phyloP scores from a whole-genome alignment of 805 yeast genomes.

The Candida taoyuanica region DNA sequence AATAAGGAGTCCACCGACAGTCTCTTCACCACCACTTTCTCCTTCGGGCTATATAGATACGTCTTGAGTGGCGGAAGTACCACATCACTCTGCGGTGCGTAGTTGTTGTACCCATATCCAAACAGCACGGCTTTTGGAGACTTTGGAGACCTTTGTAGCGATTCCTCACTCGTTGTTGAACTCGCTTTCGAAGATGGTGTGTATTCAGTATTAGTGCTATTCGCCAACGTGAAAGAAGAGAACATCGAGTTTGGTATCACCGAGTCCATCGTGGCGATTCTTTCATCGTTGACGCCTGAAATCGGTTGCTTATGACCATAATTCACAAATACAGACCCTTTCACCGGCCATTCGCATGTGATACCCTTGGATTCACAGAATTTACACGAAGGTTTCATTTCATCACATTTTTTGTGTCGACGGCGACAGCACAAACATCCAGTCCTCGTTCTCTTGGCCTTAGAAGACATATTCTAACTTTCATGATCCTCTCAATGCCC shows the following conservation, averaged over 20 bases:
- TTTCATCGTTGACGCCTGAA: not conserved
- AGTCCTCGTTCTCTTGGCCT: conserved; percentile 14
- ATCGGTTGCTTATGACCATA: conserved; percentile 2
- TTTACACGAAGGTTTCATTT: conserved; percentile 14
- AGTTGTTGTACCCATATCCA: not conserved
- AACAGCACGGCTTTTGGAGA: not conserved
- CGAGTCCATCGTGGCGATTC: not conserved
- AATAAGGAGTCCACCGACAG: conserved; percentile 16
- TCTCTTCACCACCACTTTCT: conserved; percentile 3
- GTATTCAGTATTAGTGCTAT: conserved; percentile 1
- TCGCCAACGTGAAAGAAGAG: not conserved
- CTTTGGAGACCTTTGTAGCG: conserved; percentile 1
- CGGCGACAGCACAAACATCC: conserved; percentile 20
- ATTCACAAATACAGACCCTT: conserved; percentile 16
- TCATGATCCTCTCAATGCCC: not conserved
- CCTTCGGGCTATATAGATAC: conserved; percentile 3
- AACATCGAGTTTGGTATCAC: not conserved
- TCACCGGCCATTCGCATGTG: conserved; percentile 18
- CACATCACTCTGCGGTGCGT: not conserved
- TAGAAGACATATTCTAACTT: conserved; percentile 2
- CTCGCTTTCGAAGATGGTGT: not conserved
- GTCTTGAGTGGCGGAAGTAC: conserved; percentile 11
- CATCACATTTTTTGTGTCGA: conserved; percentile 19
- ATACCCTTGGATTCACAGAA: conserved; percentile 13
- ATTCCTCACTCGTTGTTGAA: conserved; percentile 1